A percentile compares a stretch with the other conserved stretches of the same genome.
Evolutionary conservation across 2,329 filamentous ascomycete genomes (phyloP).

Genomic region (Drechslerella stenobrocha): DNA sequence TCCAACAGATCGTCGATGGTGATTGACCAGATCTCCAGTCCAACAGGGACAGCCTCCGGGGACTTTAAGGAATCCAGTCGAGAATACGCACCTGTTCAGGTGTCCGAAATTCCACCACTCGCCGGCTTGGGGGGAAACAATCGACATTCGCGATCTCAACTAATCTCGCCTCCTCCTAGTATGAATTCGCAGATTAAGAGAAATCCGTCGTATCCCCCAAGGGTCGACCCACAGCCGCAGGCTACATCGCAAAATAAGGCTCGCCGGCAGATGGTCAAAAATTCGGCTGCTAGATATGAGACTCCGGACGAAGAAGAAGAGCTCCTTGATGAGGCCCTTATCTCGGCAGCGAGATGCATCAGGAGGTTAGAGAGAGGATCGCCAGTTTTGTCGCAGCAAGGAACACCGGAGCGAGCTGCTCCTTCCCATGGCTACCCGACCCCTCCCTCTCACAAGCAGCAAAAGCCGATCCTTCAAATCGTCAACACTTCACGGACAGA

Average conservation of each 20-base stretch:
- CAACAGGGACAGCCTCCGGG: constrained; percentile 56
- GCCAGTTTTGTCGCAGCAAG: constrained; percentile 68
- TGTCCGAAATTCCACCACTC: constrained; percentile 42
- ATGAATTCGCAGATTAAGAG: constrained; percentile 59
- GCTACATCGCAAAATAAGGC: constrained; percentile 61
- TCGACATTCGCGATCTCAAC: constrained; percentile 44
- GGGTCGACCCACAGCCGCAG: constrained; percentile 61
- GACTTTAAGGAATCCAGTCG: constrained; percentile 51
- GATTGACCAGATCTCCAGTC: constrained; percentile 64
- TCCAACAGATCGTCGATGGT: constrained; percentile 83
- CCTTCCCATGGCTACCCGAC: constrained; percentile 62
- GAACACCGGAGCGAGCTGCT: constrained; percentile 50
- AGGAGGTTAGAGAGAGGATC: constrained; percentile 62
- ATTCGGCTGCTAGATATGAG: constrained; percentile 74
- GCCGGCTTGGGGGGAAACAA: constrained; percentile 33
- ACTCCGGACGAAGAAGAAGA: constrained; percentile 96
- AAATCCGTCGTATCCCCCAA: constrained; percentile 53
- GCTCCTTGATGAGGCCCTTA: constrained; percentile 75
- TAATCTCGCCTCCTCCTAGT: constrained; percentile 48
- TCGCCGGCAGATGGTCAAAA: constrained; percentile 64
- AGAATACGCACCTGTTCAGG: constrained; percentile 45
- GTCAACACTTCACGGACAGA: constrained; percentile 59
- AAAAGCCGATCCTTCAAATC: constrained; percentile 72
- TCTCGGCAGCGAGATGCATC: constrained; percentile 57
- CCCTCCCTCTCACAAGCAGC: constrained; percentile 76